phyloP scores from a whole-genome alignment of 306 rosid species.

The Cercis canadensis region DNA sequence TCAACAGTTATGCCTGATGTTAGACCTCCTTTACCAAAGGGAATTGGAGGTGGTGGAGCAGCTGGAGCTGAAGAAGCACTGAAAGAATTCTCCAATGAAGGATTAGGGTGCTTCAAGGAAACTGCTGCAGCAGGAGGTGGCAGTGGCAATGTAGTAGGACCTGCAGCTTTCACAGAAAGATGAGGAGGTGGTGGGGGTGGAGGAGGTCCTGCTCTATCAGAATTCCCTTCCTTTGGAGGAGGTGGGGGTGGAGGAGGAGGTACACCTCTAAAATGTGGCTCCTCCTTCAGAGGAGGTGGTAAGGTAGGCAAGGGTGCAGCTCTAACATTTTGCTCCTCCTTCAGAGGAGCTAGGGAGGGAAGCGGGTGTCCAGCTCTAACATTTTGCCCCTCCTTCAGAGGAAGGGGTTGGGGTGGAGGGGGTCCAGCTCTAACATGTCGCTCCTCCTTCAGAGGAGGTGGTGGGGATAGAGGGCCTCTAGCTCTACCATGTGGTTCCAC shows the following conservation, averaged over 20 bases:
- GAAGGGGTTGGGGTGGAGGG: conserved; percentile 54
- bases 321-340: conserved; percentile 23
- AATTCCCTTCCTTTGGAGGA: conserved; percentile 40
- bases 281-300: conserved; percentile 39
- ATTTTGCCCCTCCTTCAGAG: conserved; percentile 38
- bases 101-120: conserved; percentile 37
- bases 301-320: conserved; percentile 39
- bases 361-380: conserved; percentile 36
- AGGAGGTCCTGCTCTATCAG: conserved; percentile 39
- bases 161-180: conserved; percentile 37
- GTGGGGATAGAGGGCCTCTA: conserved; percentile 41
- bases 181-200: conserved; percentile 43
- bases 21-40: conserved; percentile 51
- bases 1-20: conserved; percentile 41
- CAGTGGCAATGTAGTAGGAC: conserved; percentile 32
- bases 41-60: conserved; percentile 75
- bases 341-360: conserved; percentile 30
- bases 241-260: conserved; percentile 56
- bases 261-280: conserved; percentile 23
- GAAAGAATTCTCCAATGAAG: conserved; percentile 39
- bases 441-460: conserved; percentile 40
- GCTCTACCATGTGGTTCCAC: conserved; percentile 26
- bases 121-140: conserved; percentile 43
- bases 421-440: conserved; percentile 33
- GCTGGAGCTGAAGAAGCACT: conserved; percentile 46